phyloP scores from a whole-genome alignment of 805 yeast genomes.

The Yarrowia phangngaensis region DNA sequence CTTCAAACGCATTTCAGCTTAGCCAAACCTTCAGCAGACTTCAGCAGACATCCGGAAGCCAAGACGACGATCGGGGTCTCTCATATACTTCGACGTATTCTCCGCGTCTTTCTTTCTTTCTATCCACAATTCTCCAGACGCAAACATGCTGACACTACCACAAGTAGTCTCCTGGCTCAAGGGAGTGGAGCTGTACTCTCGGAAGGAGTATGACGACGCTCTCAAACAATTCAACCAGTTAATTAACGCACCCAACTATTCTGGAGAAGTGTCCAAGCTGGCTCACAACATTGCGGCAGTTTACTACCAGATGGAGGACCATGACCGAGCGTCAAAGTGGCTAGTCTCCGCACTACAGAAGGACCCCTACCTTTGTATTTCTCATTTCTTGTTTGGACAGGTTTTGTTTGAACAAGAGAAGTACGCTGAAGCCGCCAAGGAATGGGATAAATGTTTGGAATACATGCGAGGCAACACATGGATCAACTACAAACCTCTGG shows the following conservation, averaged over 20 bases:
- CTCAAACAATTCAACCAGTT: conserved; percentile 19
- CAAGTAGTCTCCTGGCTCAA: conserved; percentile 25
- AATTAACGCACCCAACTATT: conserved; percentile 5
- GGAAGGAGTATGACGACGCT: conserved; percentile 3
- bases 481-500: conserved; percentile 24
- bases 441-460: conserved; percentile 14
- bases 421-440: conserved; percentile 16
- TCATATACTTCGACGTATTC: too few species aligned
- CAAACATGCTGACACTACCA: conserved; percentile 7
- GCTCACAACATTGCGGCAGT: conserved; percentile 26
- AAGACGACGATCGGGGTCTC: too few species aligned
- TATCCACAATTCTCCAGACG: background rate
- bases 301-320: conserved; percentile 17
- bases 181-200: conserved; percentile 25
- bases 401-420: conserved; percentile 12
- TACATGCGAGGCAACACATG: conserved; percentile 27
- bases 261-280: conserved; percentile 19
- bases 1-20: too few species aligned
- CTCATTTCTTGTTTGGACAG: conserved; percentile 19
- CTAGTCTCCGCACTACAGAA: conserved; percentile 12
- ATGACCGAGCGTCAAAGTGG: conserved; percentile 16
- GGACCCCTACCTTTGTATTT: conserved; percentile 20
- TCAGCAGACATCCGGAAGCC: too few species aligned
- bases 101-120: too few species aligned
- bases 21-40: too few species aligned